Base-by-base conservation (phyloP, 371 early-diverging fungal genomes). In the Apophysomyces sp. region DNA sequence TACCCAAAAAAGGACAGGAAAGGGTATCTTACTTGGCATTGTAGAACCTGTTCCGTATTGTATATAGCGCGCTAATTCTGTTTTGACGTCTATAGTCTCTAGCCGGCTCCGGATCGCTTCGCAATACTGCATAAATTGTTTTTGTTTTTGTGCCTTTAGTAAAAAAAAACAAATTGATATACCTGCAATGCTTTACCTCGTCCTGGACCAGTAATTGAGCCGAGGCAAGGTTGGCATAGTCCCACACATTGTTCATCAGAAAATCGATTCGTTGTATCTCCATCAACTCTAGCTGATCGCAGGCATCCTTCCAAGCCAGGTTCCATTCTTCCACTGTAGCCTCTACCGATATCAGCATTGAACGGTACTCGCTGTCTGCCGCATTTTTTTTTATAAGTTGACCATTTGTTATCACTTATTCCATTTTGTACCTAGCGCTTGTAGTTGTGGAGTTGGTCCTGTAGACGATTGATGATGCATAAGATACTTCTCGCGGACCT, bases 251-350 rank as follows among this genome's bases (percentile, higher is more conserved):
- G 21, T 32, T 62, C 13, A 65, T 67, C 16, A 80, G 39, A 15
- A 77, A 62, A 24, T 77, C 77, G 11, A 75, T 41, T 0, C 80
- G 66, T n/a, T 77, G 70, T 54, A 75, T 59, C 56, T 80, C 80
- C 62, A 77, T 63, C 1, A 58, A 60, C 57, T 80, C 72, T 53
- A 77, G 16, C 52, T 68, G 58, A 27, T 72, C 63, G 59, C 80
- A 80, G 12, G 74, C 71, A 15, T 68, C 60, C 29, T 36, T 61
- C 80, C 80, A 80, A 15, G 57, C 39, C n/a, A 53, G 32, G 57
- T 75, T 73, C 73, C 74, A 73, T 41, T 77, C 70, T 29, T 73
- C 65, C 16, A 73, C 71, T 16, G 65, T 18, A 16, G 41, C 51
- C 26, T 80, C 70, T 6, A 75, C 68, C 8, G 66, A 56, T 5